Evolutionary conservation across 805 yeast species (phyloP).

Genomic region (Metschnikowia cerradonensis): DNA sequence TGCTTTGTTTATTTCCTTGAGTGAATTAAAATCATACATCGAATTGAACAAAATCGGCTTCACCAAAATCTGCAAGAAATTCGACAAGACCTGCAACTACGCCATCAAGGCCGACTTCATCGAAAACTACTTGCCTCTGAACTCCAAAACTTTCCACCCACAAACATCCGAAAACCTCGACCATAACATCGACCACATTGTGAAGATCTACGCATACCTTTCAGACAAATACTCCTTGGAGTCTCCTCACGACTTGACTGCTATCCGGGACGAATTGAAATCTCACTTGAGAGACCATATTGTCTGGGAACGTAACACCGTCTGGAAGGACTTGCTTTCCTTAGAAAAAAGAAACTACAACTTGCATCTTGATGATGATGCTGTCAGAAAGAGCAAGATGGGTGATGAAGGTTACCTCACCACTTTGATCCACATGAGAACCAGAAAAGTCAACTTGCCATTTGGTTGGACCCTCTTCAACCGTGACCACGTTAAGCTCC

Average conservation of each 20-base stretch:
- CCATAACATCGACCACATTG: constrained; percentile 48
- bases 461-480: constrained; percentile 23
- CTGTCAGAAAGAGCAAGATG: constrained; percentile 18
- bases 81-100: constrained; percentile 75
- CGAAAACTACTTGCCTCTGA: constrained; percentile 36
- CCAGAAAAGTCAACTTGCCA: constrained; percentile 32
- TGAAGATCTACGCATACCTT: constrained; percentile 50
- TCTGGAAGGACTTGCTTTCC: constrained; percentile 95
- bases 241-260: constrained; percentile 46
- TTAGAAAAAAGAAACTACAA: constrained; percentile 31
- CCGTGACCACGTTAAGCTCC: constrained; percentile 27
- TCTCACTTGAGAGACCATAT: constrained; percentile 79
- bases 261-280: constrained; percentile 43
- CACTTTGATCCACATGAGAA: constrained; percentile 14
- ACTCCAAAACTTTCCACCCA: constrained; percentile 54
- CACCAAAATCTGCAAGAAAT: constrained; percentile 84
- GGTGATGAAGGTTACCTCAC: constrained; percentile 16
- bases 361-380: constrained; percentile 17
- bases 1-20: constrained; percentile 64
- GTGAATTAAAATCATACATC: constrained; percentile 78
- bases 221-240: constrained; percentile 35
- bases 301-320: constrained; percentile 96
- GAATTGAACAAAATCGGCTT: constrained; percentile 88
- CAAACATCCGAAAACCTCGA: constrained; percentile 37
- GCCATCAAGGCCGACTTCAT: constrained; percentile 58